Percentiles rank a stretch among this genome's conserved stretches.
These are phyloP conservation scores for Vachellia collinsii DNA, from an alignment of 306 rosid genomes.

Conservation along the genomic window DNA sequence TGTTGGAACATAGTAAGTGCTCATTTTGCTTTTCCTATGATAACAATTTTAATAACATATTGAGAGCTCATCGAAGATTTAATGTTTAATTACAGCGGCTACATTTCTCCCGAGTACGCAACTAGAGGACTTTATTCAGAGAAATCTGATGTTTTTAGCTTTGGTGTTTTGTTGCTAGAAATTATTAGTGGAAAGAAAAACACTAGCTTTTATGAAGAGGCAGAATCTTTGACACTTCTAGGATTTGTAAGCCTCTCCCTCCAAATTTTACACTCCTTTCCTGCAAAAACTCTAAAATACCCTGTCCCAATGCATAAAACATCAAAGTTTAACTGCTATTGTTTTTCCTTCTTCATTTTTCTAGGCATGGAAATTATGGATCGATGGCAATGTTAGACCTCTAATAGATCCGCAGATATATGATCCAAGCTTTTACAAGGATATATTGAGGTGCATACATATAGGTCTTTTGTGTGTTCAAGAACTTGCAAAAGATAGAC, in stretches of 20 bases:
- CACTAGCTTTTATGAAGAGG: neutral
- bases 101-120: neutral
- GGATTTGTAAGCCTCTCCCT: slow-evolving; percentile 23
- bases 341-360: neutral
- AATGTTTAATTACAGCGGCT: neutral
- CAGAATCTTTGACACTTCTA: neutral
- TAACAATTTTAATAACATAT: neutral
- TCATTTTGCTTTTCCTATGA: neutral
- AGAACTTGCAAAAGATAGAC: no score
- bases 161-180: neutral
- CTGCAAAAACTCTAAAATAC: neutral
- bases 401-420: slow-evolving; percentile 33
- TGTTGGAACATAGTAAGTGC: slow-evolving; percentile 19
- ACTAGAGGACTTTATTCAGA: neutral
- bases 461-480: no score
- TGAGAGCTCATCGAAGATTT: neutral
- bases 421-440: neutral
- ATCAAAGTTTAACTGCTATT: neutral
- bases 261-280: neutral
- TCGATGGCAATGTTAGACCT: neutral
- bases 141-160: neutral
- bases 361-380: slow-evolving; percentile 48
- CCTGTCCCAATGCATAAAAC: neutral
- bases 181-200: slow-evolving; percentile 15
- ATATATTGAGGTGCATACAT: slow-evolving; percentile 38